phyloP scores from a whole-genome alignment of 306 rosid genomes.

The Mimosa pudica region DNA sequence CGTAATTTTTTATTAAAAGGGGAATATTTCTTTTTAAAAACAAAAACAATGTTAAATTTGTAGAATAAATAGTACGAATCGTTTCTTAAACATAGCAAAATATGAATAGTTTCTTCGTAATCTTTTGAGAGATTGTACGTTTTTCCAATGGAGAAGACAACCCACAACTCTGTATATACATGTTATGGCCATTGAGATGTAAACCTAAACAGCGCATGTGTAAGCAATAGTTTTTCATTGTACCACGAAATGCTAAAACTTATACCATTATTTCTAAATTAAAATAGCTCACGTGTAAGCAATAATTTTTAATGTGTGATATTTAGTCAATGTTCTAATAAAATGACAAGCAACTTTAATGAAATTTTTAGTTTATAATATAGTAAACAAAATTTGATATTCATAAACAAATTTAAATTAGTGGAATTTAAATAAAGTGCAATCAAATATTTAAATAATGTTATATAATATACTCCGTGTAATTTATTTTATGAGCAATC shows the following conservation, averaged over 20 bases:
- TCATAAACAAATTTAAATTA: not conserved
- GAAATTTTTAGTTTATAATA: not conserved
- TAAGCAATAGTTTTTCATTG: not conserved
- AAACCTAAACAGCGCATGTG: too few species aligned
- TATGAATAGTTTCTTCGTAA: not conserved
- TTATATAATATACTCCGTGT: not conserved
- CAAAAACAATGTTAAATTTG: not conserved
- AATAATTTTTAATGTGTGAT: not conserved
- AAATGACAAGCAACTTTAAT: not conserved
- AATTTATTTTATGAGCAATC: not conserved
- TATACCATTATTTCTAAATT: not conserved
- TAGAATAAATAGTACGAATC: not conserved
- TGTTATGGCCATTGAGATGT: too few species aligned
- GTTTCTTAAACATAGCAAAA: not conserved
- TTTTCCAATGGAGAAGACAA: not conserved
- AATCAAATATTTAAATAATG: not conserved
- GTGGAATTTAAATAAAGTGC: not conserved
- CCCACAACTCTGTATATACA: too few species aligned
- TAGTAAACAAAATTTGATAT: too few species aligned
- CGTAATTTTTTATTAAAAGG: not conserved
- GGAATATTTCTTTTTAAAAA: not conserved
- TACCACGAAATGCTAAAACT: not conserved
- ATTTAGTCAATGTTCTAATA: not conserved
- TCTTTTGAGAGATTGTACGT: not conserved
- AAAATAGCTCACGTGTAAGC: not conserved